Evolutionary conservation across 306 rosid species (phyloP), one percentile per base, ranked within the genome.

Genomic region (Nissolia schottii): DNA sequence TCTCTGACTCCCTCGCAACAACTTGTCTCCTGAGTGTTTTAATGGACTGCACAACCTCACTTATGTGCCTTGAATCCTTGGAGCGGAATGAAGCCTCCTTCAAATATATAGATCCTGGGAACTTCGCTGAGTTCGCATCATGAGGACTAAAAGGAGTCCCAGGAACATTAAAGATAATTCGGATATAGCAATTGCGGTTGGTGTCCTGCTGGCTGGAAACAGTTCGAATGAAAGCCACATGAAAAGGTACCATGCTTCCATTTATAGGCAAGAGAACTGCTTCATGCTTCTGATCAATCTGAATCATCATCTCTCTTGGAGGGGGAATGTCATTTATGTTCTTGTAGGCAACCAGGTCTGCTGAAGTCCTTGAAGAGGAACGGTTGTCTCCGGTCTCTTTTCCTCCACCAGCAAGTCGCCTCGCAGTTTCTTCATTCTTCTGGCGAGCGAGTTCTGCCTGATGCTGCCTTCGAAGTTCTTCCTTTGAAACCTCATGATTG

Each of bases 381-480:
- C 97, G 97, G 76, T 71, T 79, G 28, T 87, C 92, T 5, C 96
- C 90, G 0, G 75, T 14, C 73, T 85, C 87, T 25, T 50, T 60
- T 40, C 87, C 98, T 28, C 80, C 91, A 70, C 98, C 98, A 31
- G 96, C 94, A 75, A 93, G 97, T 48, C 98, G 77, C 71, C 97
- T 83, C n/a, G 97, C 96, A 59, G 94, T 93, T 83, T 93, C 98
- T 87, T 93, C 98, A 73, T 93, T 93, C 71, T 93, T 93, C 87
- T 91, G 98, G 58, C 94, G 93, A 43, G 98, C 98, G 73, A 93
- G 96, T 56, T 93, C 97, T 15, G 98, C 97, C 75, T 91, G 98
- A 65, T 93, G 98, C 85, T 93, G 97, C 78, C 97, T 85, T 18
- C 98, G 89, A 19, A 87, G 94, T 48, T 93, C 98, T 87, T 91